These are phyloP conservation scores for Paspalum notatum DNA, from an alignment of 176 grass and related monocot genomes.

Conservation along the genomic window DNA sequence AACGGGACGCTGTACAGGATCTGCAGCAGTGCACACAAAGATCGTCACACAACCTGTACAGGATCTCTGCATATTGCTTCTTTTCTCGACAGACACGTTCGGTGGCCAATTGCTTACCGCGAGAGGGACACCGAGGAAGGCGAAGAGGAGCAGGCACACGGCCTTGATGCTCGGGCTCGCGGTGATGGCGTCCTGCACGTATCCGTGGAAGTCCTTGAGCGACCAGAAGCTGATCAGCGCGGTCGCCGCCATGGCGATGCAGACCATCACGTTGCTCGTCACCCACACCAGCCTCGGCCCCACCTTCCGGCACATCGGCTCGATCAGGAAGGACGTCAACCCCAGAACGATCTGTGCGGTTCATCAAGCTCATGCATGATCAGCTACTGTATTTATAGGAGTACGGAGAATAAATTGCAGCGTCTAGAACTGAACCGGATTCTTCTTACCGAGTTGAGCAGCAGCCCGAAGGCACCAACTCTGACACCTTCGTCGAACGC, in stretches of 20 bases:
- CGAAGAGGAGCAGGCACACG: slow-evolving; percentile 59
- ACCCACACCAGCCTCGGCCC: slow-evolving; percentile 68
- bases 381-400: not conserved
- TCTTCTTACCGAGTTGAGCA: slow-evolving; percentile 76
- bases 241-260: slow-evolving; percentile 61
- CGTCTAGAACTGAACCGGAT: not conserved
- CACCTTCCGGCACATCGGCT: slow-evolving; percentile 73
- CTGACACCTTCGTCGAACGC: slow-evolving; percentile 79
- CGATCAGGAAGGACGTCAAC: slow-evolving; percentile 73
- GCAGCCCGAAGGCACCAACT: slow-evolving; percentile 74
- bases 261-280: slow-evolving; percentile 70
- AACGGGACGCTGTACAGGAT: slow-evolving; percentile 89
- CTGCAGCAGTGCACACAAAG: slow-evolving; percentile 31
- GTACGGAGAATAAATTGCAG: not conserved
- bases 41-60: too few species aligned
- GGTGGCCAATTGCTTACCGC: slow-evolving; percentile 52
- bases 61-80: too few species aligned
- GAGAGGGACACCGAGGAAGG: slow-evolving; percentile 74
- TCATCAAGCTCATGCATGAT: not conserved
- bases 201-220: slow-evolving; percentile 51
- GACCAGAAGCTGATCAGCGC: slow-evolving; percentile 82
- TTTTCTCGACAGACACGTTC: too few species aligned
- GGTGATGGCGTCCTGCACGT: slow-evolving; percentile 59
- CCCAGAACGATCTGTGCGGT: slow-evolving; percentile 62
- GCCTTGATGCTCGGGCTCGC: slow-evolving; percentile 56